Evolutionary conservation across 495 filamentous ascomycete genomes (phyloP).

Genomic region (Entonaema liquescens): DNA sequence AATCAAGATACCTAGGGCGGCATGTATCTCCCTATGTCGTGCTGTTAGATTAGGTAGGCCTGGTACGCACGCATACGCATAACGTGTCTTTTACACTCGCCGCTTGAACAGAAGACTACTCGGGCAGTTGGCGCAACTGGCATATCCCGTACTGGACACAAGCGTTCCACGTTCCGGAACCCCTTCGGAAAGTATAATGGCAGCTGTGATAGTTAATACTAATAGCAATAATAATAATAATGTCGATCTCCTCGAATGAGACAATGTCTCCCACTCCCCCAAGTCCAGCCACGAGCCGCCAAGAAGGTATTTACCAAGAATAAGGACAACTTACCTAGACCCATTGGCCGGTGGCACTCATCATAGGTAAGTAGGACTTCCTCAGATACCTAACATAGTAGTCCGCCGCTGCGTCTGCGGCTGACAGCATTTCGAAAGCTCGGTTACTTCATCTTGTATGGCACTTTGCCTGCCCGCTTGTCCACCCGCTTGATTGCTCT

Average conservation of each 20-base stretch:
- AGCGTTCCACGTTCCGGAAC: neutral
- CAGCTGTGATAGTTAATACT: neutral
- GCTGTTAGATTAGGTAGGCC: neutral
- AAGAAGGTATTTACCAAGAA: neutral
- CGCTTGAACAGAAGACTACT: neutral
- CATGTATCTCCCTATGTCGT: neutral
- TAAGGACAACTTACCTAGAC: neutral
- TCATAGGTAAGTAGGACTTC: conserved; percentile 13
- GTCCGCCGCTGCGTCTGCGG: conserved; percentile 31
- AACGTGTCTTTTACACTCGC: neutral
- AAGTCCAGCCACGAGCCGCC: neutral
- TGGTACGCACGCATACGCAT: neutral
- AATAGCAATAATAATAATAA: neutral
- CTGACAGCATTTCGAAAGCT: conserved; percentile 26
- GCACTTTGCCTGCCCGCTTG: neutral
- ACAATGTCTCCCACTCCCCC: neutral
- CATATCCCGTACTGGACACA: neutral
- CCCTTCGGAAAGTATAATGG: neutral
- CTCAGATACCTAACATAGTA: neutral
- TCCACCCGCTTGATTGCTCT: conserved; percentile 4
- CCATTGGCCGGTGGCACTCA: neutral
- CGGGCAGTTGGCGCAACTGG: neutral
- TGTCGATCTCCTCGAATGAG: neutral
- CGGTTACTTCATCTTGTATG: conserved; percentile 6
- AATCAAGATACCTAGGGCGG: neutral